These are phyloP conservation scores for Pleurotus giganteus DNA, from an alignment of 768 basidiomycete species.

Conservation along the genomic window DNA sequence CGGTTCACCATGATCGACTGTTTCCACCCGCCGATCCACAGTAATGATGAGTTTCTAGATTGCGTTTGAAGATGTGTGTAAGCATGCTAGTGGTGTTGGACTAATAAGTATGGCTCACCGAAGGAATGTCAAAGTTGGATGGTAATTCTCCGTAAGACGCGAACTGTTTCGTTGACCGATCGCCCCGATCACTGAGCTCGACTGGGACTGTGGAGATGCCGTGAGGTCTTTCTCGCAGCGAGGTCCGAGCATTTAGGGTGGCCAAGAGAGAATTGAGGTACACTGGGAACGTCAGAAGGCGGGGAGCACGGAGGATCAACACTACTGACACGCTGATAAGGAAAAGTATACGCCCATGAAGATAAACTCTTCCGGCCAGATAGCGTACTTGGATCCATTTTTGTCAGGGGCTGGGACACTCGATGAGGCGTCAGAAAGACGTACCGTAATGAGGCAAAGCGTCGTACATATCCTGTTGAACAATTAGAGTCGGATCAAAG, in stretches of 20 bases:
- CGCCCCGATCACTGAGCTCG: not conserved
- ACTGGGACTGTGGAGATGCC: slow-evolving; percentile 3
- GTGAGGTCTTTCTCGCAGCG: slow-evolving; percentile 8
- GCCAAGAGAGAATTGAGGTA: slow-evolving; percentile 40
- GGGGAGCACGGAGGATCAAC: not conserved
- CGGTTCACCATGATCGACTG: not conserved
- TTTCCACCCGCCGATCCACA: not conserved
- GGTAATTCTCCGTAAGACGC: not conserved
- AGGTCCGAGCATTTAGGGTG: slow-evolving; percentile 14
- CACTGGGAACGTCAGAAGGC: slow-evolving; percentile 20
- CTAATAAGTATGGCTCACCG: not conserved
- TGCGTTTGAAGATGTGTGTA: not conserved
- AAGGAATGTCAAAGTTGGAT: not conserved
- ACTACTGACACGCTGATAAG: slow-evolving; percentile 40
- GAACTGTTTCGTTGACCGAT: not conserved
- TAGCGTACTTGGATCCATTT: slow-evolving; percentile 32
- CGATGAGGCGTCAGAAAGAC: not conserved
- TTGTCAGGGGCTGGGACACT: slow-evolving; percentile 24
- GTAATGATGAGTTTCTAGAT: not conserved
- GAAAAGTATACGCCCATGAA: slow-evolving; percentile 45
- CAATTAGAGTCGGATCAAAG: not conserved
- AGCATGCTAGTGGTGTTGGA: not conserved
- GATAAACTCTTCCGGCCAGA: slow-evolving; percentile 44
- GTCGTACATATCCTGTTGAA: slow-evolving; percentile 13
- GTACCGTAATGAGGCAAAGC: slow-evolving; percentile 29